Base-by-base conservation (phyloP, 2,329 filamentous ascomycete species). In the Aspergillus sp. region DNA sequence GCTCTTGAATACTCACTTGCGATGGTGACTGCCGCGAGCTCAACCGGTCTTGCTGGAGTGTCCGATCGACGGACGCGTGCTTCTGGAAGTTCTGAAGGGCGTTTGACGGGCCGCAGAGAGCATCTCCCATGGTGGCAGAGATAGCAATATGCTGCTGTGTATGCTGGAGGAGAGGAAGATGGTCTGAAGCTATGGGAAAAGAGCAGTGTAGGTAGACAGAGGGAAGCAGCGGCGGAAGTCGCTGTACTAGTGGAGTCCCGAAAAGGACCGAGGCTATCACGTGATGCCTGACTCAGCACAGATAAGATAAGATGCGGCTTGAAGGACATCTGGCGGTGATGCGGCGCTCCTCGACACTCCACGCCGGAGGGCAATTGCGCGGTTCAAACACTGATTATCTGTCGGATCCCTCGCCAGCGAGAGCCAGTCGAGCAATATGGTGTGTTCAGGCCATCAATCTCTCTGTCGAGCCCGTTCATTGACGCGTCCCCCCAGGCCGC, bases 31-130 rank as follows among this genome's bases (percentile, higher is more conserved):
- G 66, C 38, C 71, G 69, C 7, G 68, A 63, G 22, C 68, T 58
- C 29, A 82, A 49, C 32, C 80, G 77, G 58, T 86, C 82, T 56
- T 85, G 82, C 52, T 86, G 81, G 30, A 82, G 66, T 7, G 78
- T 78, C 34, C 79, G 69, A 53, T 86, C 80, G 41, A 74, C 69
- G 30, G 78, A 69, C 8, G 74, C 65, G 56, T 86, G 81, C 48
- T 80, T 78, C 48, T 80, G 73, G 53, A 86, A 75, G 50, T 73
- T 79, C 58, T 85, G 82, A 32, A 84, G 72, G 41, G 80, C 72
- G 58, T 82, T 86, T 8, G 82, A 82, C 12, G 82, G 80, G 37
- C 82, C 81, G 55, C 82, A 88, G 35, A 83, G 64, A 45, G 72
- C 69, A 49, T 82, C 78, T 32, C 74, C 67, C 78, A 82, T 82